Base-by-base conservation (phyloP, 2,329 filamentous ascomycete species). In the Aspergillus neotritici region DNA sequence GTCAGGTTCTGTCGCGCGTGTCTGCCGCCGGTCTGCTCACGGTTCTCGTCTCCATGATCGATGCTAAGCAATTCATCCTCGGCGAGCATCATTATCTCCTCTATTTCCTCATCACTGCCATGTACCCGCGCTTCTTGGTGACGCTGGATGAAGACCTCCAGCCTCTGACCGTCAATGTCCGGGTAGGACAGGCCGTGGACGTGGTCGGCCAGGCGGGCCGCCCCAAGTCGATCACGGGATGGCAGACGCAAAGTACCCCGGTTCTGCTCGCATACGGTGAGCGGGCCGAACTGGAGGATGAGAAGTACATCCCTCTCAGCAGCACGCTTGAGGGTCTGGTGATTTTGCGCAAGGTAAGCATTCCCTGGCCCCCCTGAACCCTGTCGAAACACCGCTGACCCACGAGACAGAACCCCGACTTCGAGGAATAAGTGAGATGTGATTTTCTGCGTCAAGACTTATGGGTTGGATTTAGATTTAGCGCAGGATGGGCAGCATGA, bases 211-310 rank as follows among this genome's bases (percentile, higher is more conserved):
- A 97, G 68, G 93, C 94, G 10, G 93, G 93, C 64, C 81, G 91
- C 50, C 93, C 93, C 55, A 97, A 98, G 83, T 98, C 93, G 2
- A 98, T 98, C 60, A 98, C 93, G 8, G 93, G 93, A 41, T 98
- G 93, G 93, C 93, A 98, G 71, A 98, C 93, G 53, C 93, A 98
- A 75, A 96, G 87, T 73, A 98, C 93, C n/a, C 93, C 93, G 1
- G 93, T 98, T 36, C 75, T 98, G 46, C 74, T 98, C 57, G 84
- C 87, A n/a, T 85, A 95, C 62, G 93, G 94, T 25, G 93, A 98
- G 75, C 79, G 94, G 58, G 93, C 93, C 8, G 93, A 98, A 74
- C 74, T 98, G 39, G 93, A 98, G 68, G 93, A 98, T 60, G 93
- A 98, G 72, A 84, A 98, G 72, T 98, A 97, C 66, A 84, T 97